These are phyloP conservation scores for Alternaria gansuensis DNA, from an alignment of 2,329 filamentous ascomycete genomes.

Conservation along the genomic window DNA sequence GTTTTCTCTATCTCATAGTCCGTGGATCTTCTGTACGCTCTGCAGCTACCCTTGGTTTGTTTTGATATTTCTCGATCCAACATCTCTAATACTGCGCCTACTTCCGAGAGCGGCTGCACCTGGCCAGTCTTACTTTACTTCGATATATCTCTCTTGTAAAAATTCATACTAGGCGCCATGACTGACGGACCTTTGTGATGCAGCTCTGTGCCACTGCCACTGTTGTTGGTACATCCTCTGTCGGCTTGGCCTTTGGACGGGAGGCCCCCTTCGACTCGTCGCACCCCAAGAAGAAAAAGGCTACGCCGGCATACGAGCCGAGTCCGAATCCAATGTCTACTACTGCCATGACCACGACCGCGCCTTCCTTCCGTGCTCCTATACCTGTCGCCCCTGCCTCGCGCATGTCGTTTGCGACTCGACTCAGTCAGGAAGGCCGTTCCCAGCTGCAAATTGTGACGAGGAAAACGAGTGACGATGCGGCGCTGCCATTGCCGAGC, in stretches of 20 bases:
- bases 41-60: constrained; percentile 42
- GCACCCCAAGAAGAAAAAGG: constrained; percentile 52
- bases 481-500: constrained; percentile 30
- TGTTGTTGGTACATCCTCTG: constrained; percentile 65
- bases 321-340: constrained; percentile 40
- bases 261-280: constrained; percentile 54
- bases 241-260: constrained; percentile 66
- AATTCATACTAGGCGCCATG: constrained; percentile 42
- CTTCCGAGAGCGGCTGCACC: constrained; percentile 38
- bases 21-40: constrained; percentile 16
- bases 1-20: constrained; percentile 28
- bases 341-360: constrained; percentile 37
- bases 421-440: constrained; percentile 44
- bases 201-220: constrained; percentile 72
- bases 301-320: constrained; percentile 47
- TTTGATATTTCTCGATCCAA: constrained; percentile 39
- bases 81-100: constrained; percentile 28
- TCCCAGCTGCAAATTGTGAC: constrained; percentile 43
- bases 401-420: constrained; percentile 39
- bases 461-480: constrained; percentile 47
- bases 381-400: constrained; percentile 36
- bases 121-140: constrained; percentile 39
- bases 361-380: constrained; percentile 38
- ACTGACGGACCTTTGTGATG: constrained; percentile 51
- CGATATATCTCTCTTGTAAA: constrained; percentile 28